phyloP scores from a whole-genome alignment of 2,329 filamentous ascomycete genomes.

The Tothia fuscella region DNA sequence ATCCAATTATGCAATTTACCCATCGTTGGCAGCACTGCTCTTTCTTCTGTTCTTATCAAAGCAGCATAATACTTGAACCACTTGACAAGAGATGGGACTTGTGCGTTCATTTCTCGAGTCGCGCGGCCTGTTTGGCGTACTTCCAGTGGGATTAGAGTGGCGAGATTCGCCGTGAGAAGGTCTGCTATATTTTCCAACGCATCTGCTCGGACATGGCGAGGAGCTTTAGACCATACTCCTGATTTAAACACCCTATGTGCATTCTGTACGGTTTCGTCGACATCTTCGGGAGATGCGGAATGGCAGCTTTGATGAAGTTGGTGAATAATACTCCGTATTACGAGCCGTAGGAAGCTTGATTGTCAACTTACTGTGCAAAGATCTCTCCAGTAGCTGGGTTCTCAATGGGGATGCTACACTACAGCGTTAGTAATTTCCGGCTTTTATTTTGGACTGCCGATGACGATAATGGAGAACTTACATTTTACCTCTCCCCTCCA shows the following conservation, averaged over 20 bases:
- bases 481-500: no score
- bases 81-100: slow-evolving; percentile 52
- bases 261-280: slow-evolving; percentile 56
- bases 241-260: slow-evolving; percentile 57
- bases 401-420: slow-evolving; percentile 39
- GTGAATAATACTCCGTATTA: background rate
- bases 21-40: slow-evolving; percentile 62
- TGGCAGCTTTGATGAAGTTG: slow-evolving; percentile 40
- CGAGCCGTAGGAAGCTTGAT: background rate
- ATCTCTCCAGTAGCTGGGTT: slow-evolving; percentile 42
- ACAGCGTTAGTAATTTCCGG: no score
- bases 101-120: slow-evolving; percentile 55
- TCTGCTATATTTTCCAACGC: slow-evolving; percentile 61
- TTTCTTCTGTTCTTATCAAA: slow-evolving; percentile 68
- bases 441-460: no score
- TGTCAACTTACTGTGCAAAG: slow-evolving; percentile 35
- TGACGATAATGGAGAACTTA: no score
- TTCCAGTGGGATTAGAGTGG: slow-evolving; percentile 54
- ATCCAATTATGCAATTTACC: slow-evolving; percentile 66
- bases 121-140: slow-evolving; percentile 65
- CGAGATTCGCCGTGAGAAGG: slow-evolving; percentile 52
- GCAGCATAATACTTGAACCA: slow-evolving; percentile 48
- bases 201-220: slow-evolving; percentile 51
- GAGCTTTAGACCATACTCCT: slow-evolving; percentile 59
- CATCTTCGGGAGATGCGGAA: slow-evolving; percentile 53